Percentiles rank a stretch among this genome's conserved stretches.
Evolutionary conservation across 1,284 basidiomycete genomes (phyloP).

Genomic region (Cryptococcus sp.): DNA sequence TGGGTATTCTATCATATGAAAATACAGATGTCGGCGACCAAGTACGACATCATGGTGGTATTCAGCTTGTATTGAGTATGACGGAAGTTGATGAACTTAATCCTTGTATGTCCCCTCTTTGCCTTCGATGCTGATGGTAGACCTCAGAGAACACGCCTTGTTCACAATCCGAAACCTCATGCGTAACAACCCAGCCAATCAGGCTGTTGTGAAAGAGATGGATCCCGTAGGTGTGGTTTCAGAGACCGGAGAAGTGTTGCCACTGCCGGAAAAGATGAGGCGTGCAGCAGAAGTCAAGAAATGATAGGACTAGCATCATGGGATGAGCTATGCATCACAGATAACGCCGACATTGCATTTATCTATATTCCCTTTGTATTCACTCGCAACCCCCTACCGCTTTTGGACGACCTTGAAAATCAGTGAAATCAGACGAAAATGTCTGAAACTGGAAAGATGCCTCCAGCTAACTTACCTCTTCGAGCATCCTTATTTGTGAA

Average conservation of each 20-base stretch:
- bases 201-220: conserved; percentile 68
- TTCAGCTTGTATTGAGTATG: conserved; percentile 73
- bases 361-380: too few species aligned
- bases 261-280: conserved; percentile 46
- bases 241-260: conserved; percentile 56
- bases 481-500: too few species aligned
- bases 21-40: conserved; percentile 65
- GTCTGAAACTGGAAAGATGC: too few species aligned
- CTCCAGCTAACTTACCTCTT: too few species aligned
- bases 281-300: too few species aligned
- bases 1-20: conserved; percentile 67
- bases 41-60: conserved; percentile 63
- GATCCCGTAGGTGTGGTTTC: conserved; percentile 56
- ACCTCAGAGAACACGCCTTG: conserved; percentile 82
- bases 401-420: too few species aligned
- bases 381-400: too few species aligned
- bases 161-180: conserved; percentile 75
- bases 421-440: too few species aligned
- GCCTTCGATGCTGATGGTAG: conserved; percentile 48
- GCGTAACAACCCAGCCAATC: conserved; percentile 68
- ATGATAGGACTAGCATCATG: too few species aligned
- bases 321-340: too few species aligned
- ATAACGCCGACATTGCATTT: too few species aligned
- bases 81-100: conserved; percentile 85
- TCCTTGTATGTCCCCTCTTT: conserved; percentile 61